Conservation (phyloP, 2,329 filamentous ascomycete species). For the Fusarium pininemorale region DNA sequence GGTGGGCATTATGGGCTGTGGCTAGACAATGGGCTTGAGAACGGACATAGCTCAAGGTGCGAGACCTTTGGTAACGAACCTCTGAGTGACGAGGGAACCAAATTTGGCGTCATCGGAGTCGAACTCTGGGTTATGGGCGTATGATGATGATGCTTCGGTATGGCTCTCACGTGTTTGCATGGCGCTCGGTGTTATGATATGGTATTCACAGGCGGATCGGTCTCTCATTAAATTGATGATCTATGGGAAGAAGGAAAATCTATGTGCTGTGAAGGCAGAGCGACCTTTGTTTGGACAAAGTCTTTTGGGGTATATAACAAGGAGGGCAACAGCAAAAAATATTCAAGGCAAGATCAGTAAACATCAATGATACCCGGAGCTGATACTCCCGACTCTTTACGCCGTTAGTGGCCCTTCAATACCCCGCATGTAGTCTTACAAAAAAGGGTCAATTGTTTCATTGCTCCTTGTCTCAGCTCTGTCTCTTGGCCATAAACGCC, state of each 20-base stretch:
- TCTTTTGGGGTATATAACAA: conserved; percentile 16
- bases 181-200: conserved; percentile 31
- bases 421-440: background rate
- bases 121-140: conserved; percentile 91
- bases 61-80: conserved; percentile 96
- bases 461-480: conserved; percentile 15
- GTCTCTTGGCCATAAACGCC: conserved; percentile 36
- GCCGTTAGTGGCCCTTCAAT: background rate
- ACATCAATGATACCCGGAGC: conserved; percentile 44
- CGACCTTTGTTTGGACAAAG: background rate
- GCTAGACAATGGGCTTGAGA: conserved; percentile 86
- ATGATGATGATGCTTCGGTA: conserved; percentile 34
- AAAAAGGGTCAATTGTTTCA: background rate
- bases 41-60: conserved; percentile 83
- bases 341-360: conserved; percentile 21
- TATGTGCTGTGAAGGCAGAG: background rate
- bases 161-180: conserved; percentile 11
- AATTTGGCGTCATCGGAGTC: conserved; percentile 90
- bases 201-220: background rate
- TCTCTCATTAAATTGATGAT: conserved; percentile 13
- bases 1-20: conserved; percentile 94
- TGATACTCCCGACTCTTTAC: conserved; percentile 38
- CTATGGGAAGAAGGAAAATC: background rate
- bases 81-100: conserved; percentile 89
- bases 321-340: conserved; percentile 2